Base-by-base conservation (phyloP, 495 filamentous ascomycete species). In the Talaromyces liani region DNA sequence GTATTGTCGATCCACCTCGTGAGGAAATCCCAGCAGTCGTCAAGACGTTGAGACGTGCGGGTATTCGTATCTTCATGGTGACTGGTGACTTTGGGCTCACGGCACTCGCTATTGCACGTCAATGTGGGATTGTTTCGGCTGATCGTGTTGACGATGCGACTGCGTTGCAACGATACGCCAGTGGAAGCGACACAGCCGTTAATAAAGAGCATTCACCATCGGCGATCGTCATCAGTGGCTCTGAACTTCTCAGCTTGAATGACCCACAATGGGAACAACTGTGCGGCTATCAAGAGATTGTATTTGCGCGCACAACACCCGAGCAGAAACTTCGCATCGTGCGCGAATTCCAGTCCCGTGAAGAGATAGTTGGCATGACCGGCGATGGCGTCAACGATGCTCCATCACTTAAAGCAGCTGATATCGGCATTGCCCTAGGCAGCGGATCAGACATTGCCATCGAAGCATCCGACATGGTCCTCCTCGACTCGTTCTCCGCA, bases 401-500 rank as follows among this genome's bases (percentile, higher is more conserved):
- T 8, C 87, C 87, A 7, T 85, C 85, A 31, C 75, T 90, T 47
- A 85, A 85, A 58, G 76, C 80, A 29, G 84, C 87, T 24, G 84
- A 90, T 67, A 82, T 90, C 5, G 87, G 87, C 58, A 83, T 90
- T 63, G 86, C 87, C 3, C 85, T 89, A 74, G 86, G 83, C 31
- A 79, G 77, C 12, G 77, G 80, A 27, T 82, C 80, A 25, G 84
- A 86, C 49, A 81, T 86, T 2, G 84, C 84, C 18, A 84, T 77
- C 84, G 94, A 97, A 75, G 93, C 93, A 6, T 91, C 93, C 10
- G 90, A 95, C 68, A 84, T 97, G 4, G 91, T 97, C 16, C 84
- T 98, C 6, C 77, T 91, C 2, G 88, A 90, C 33, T 80, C 78
- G 0, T 91, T 93, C 65, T 80, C 82, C 22, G 87, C 84, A 4